Evolutionary conservation across 1,139 yeast genomes (phyloP), one percentile per base, ranked within the genome.

Genomic region (Suhomyces choctaworum): DNA sequence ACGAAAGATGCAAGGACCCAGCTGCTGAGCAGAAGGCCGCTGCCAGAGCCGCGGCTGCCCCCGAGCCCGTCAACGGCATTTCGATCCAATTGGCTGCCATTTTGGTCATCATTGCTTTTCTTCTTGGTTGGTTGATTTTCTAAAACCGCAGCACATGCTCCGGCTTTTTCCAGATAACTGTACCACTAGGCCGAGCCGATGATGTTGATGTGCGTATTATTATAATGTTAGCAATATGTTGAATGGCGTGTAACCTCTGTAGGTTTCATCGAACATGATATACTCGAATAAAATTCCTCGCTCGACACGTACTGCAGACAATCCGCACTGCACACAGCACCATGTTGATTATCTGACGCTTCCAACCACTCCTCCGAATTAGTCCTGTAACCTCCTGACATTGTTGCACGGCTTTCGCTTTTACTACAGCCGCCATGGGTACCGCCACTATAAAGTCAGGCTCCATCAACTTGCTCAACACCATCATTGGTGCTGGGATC

Each of bases 101-200:
- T 32, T 65, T 79, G 51, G 73, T 76, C 47, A 50, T 79, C 32
- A 48, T 78, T 43, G 78, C 84, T 35, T 79, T 79, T 64, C 62
- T 79, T 44, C 58, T 77, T 43, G 83, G 84, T 35, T 78, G 82
- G 80, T 64, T 73, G 53, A 65, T 78, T 40, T 75, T 77, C 52
- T 77, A 65, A 31, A 21, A 13, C 15, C 11, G 29, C 15, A 4
- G 15, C 29, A 11, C 22, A 17, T 5, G 20, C 8, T 17, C 8
- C 20, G 20, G 6, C 8, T 17, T 8, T 8, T 7, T 8, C 8
- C 20, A 6, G 7, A 17, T 6, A 22, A 25, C 30, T 34, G 38
- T 34, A 34, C 21, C 37, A 30, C 25, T 31, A 35, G 32, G 27
- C 34, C 13, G 22, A 25, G 7, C 25, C 29, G 15, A 16, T 17